Conservation (phyloP, 179 eudicot species). For the Silene vulgaris region DNA sequence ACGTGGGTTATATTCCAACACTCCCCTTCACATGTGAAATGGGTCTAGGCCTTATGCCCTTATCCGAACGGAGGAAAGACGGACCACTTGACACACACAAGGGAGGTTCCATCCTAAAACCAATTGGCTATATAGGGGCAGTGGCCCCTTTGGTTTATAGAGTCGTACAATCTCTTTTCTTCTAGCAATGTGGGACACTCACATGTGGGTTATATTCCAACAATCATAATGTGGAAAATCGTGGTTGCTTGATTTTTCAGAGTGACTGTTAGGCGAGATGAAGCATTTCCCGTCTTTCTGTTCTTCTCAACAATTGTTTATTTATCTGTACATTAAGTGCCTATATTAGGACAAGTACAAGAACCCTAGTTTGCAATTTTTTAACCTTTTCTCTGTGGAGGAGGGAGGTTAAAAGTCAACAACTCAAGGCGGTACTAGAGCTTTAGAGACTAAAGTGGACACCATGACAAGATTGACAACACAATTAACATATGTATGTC, state of each 20-base stretch:
- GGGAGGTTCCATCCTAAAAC: too few species aligned
- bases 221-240: background rate
- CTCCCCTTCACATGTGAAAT: too few species aligned
- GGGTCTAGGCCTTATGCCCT: too few species aligned
- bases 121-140: too few species aligned
- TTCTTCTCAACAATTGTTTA: background rate
- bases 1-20: too few species aligned
- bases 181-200: too few species aligned
- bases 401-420: background rate
- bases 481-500: background rate
- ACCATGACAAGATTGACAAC: background rate
- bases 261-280: background rate
- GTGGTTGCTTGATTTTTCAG: slow-evolving; percentile 10
- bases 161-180: too few species aligned
- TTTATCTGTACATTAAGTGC: background rate
- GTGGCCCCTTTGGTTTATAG: too few species aligned
- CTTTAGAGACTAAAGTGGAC: background rate
- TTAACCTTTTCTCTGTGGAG: background rate
- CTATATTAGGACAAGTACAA: background rate
- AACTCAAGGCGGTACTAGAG: background rate
- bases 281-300: background rate
- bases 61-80: too few species aligned
- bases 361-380: background rate
- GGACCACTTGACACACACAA: too few species aligned
- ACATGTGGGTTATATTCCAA: too few species aligned